Base-by-base conservation (phyloP, 441 rosid genomes). In the Pelargonium fulgidum region DNA sequence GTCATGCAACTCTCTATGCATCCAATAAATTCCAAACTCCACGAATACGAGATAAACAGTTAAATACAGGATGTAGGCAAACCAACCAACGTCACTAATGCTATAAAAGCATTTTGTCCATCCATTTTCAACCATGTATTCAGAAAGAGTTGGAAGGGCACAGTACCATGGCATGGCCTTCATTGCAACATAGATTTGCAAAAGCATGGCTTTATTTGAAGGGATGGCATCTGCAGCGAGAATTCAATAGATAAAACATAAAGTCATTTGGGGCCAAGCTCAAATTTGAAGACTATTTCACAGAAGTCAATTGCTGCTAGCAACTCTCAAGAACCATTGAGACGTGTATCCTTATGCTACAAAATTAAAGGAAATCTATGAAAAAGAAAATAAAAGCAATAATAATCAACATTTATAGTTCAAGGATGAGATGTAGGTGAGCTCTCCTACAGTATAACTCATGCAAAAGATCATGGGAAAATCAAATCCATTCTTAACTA, bases 131-230 rank as follows among this genome's bases (percentile, higher is more conserved):
- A 91, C 68, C 96, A 93, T 84, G 81, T 77, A 73, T 75, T 93
- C 98, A 0, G 98, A 91, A 68, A 89, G 58, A 20, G 96, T 80
- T 71, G 98, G 98, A 72, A 93, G 92, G 67, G 77, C 83, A 76
- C 77, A 70, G 83, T 93, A 93, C 85, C 87, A 93, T n/a, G 97
- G 96, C 96, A 89, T 89, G 36, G 97, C 87, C 80, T 93, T 91
- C 98, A 91, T 91, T 12, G 96, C 91, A 68, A 93, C 98, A 80
- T 72, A 89, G 48, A 93, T 91, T 77, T 93, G 98, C 80, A 87
- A 72, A 54, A 84, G 79, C 93, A 93, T 93, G 50, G 97, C 89
- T 73, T 81, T 88, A 59, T 58, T 89, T 22, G 97, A 75, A 66
- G 98, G 98, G 47, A 89, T 81, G 33, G 89, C 91, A 85, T 93